Evolutionary conservation across 2,329 filamentous ascomycete species (phyloP), one percentile per base, ranked within the genome.

Genomic region (Clarireedia monteithiana): DNA sequence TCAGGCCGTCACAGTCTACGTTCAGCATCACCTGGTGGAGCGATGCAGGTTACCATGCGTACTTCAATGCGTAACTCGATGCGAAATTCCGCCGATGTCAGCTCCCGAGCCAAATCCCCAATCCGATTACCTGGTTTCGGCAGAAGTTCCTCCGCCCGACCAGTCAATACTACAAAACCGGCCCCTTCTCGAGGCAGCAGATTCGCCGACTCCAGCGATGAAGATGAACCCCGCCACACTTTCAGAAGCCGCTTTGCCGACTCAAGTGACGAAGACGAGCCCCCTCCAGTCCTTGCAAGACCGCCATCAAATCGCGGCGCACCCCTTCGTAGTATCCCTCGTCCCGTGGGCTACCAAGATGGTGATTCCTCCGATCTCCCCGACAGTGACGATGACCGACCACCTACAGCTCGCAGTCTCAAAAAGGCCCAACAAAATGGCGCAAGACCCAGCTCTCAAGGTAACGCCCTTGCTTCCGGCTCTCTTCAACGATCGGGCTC

Each of bases 1-100:
- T 75, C 81, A n/a, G 79, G 81, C n/a, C 78, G 81, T 24, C 85
- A 89, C 66, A 88, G 84, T 57, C 74, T 90, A 36, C 80, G 88
- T 30, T 87, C 87, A 0, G 63, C 88, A 42, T 91, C 88, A 1
- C 89, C 88, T 0, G 74, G 80, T 1, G 78, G 79, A 15, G 17
- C 48, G 14, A 36, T 38, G 6, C 80, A 82, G 9, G 38, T 71
- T 68, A 39, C 17, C 4, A 50, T 69, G 70, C 58, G 75, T 70
- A 60, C 24, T 14, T 65, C 64, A 15, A 62, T 67, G 62, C 26
- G 70, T 67, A 30, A 68, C 75, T 48, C 74, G 71, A 24, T 52
- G n/a, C 36, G 48, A 30, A 36, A 38, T 5, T 45, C 69, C 75
- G 48, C 56, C 9, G 40, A 58, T 10, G 54, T 58, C 12, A 59